Evolutionary conservation across 2,329 filamentous ascomycete genomes (phyloP).

Genomic region (Trichoderma harzianum): DNA sequence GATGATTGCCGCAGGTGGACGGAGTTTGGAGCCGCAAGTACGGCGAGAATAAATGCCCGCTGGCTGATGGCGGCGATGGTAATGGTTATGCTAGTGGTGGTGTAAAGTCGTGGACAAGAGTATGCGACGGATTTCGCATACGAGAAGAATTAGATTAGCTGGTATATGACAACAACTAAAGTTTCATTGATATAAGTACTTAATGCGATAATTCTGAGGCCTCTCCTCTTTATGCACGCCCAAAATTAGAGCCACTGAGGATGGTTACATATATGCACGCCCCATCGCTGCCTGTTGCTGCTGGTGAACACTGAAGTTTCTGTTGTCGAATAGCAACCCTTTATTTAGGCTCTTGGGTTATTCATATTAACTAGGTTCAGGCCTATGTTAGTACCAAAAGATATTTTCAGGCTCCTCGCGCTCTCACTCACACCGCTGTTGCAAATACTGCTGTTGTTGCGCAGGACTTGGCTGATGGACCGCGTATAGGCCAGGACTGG

Average conservation of each 20-base stretch:
- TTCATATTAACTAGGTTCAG: too few species aligned
- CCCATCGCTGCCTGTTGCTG: background rate
- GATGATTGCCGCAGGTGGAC: background rate
- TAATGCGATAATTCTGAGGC: background rate
- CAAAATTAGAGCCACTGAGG: background rate
- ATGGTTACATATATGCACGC: background rate
- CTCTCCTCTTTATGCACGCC: background rate
- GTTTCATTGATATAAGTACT: background rate
- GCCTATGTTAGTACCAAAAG: too few species aligned
- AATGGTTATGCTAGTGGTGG: background rate
- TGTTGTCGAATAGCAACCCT: too few species aligned
- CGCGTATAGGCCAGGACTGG: too few species aligned
- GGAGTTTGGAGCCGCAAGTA: background rate
- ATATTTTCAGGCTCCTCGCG: too few species aligned
- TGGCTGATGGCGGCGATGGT: background rate
- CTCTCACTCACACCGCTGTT: conserved; percentile 26
- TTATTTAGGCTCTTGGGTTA: too few species aligned
- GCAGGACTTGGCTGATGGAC: too few species aligned
- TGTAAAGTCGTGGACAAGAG: background rate
- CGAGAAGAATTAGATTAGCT: background rate
- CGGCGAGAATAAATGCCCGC: background rate
- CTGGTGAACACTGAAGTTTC: too few species aligned
- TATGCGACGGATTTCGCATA: background rate
- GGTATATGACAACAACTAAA: background rate
- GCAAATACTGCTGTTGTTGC: conserved; percentile 34